Conservation (phyloP, 148 eudicot genomes). For the Rhododendron williamsianum region DNA sequence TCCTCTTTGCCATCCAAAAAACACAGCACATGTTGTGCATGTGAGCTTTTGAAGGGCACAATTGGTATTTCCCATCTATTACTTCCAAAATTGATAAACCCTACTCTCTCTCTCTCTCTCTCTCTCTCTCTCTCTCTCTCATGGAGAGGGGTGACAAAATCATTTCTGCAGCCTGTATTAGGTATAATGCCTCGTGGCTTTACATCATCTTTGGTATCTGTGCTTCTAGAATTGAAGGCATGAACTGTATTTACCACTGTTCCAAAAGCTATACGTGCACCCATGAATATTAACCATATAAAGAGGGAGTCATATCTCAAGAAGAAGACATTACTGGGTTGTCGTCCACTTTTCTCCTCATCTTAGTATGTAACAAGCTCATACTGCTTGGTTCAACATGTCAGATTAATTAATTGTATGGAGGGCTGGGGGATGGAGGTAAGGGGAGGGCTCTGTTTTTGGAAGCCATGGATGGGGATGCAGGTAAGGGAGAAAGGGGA, state of each 20-base stretch:
- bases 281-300: neutral
- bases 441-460: too few relatives aligned
- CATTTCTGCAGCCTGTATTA: conserved; percentile 71
- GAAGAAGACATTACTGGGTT: neutral
- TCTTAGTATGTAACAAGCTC: neutral
- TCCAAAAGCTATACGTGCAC: neutral
- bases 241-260: neutral
- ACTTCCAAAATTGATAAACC: too few relatives aligned
- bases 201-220: neutral
- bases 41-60: too few relatives aligned
- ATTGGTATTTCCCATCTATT: too few relatives aligned
- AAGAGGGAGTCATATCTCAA: neutral
- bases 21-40: too few relatives aligned
- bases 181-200: conserved; percentile 34
- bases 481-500: too few relatives aligned
- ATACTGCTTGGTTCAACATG: neutral
- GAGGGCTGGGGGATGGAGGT: too few relatives aligned
- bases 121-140: too few relatives aligned
- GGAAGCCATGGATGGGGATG: too few relatives aligned
- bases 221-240: neutral
- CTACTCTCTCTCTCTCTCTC: too few relatives aligned
- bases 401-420: neutral
- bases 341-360: neutral
- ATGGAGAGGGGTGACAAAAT: conserved; percentile 90
- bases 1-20: too few relatives aligned